Evolutionary conservation across 2,329 filamentous ascomycete genomes (phyloP).

Genomic region (Botryotinia globosa): DNA sequence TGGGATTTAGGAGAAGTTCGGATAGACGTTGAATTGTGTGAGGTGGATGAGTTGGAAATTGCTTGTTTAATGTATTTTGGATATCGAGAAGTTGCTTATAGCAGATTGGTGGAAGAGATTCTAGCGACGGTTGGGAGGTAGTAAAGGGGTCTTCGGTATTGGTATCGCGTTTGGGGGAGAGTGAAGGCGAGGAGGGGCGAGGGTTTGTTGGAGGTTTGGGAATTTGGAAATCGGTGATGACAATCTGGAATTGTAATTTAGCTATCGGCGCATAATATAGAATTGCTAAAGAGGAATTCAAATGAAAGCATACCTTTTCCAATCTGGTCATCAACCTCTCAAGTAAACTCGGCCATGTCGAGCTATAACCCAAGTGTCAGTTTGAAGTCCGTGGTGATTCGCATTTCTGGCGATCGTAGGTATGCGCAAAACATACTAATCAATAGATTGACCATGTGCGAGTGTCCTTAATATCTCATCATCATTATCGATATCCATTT

Average conservation of each 20-base stretch:
- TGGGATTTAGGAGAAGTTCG: constrained; percentile 77
- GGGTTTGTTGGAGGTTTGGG: constrained; percentile 40
- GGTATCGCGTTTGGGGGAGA: constrained; percentile 46
- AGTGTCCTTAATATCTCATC: constrained; percentile 43
- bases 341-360: constrained; percentile 42
- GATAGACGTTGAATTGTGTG: constrained; percentile 91
- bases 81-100: constrained; percentile 52
- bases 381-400: not conserved
- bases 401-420: not conserved
- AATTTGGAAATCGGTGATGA: constrained; percentile 62
- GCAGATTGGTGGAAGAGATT: constrained; percentile 6
- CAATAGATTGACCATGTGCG: constrained; percentile 52
- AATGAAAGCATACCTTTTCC: constrained; percentile 33
- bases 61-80: constrained; percentile 56
- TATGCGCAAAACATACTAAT: constrained; percentile 48
- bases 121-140: not conserved
- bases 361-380: constrained; percentile 35
- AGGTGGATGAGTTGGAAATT: constrained; percentile 74
- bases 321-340: constrained; percentile 41
- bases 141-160: constrained; percentile 45
- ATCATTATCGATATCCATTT: constrained; percentile 56
- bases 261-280: not conserved
- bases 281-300: too few species aligned
- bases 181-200: constrained; percentile 43
- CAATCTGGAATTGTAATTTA: constrained; percentile 35